A percentile compares a stretch with the other conserved stretches of the same genome.
Conservation (phyloP, 192 early-diverging fungal genomes). For the Podila verticillata region DNA sequence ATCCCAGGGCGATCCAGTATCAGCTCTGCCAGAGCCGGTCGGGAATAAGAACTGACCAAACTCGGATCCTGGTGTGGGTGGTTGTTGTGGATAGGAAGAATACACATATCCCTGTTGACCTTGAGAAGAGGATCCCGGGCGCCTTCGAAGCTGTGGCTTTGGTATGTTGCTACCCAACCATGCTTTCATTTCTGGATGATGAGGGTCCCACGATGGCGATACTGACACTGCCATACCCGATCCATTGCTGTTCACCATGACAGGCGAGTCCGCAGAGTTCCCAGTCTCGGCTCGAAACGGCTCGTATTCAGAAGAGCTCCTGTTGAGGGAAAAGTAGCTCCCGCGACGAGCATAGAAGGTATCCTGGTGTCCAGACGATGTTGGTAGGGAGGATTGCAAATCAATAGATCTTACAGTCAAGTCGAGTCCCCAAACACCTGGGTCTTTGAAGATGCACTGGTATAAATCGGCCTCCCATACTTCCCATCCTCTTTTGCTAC, state of each 20-base stretch:
- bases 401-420: slow-evolving; percentile 32
- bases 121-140: slow-evolving; percentile 22
- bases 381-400: slow-evolving; percentile 7
- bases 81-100: neutral
- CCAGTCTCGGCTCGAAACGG: neutral
- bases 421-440: slow-evolving; percentile 44
- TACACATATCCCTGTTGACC: slow-evolving; percentile 31
- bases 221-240: slow-evolving; percentile 28
- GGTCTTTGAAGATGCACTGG: slow-evolving; percentile 45
- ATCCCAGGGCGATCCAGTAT: slow-evolving; percentile 1
- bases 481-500: slow-evolving; percentile 42
- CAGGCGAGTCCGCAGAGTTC: neutral
- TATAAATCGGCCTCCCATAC: slow-evolving; percentile 50
- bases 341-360: neutral
- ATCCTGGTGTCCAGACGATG: too few species aligned
- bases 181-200: neutral
- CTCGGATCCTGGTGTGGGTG: neutral
- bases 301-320: neutral
- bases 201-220: neutral
- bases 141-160: slow-evolving; percentile 24
- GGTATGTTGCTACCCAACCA: neutral
- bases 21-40: neutral
- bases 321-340: neutral
- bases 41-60: slow-evolving; percentile 5
- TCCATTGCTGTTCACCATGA: slow-evolving; percentile 30